A percentile compares a stretch with the other conserved stretches of the same genome.
Evolutionary conservation across 352 stramenopile species (phyloP).

Genomic region (Globisporangium lucens): DNA sequence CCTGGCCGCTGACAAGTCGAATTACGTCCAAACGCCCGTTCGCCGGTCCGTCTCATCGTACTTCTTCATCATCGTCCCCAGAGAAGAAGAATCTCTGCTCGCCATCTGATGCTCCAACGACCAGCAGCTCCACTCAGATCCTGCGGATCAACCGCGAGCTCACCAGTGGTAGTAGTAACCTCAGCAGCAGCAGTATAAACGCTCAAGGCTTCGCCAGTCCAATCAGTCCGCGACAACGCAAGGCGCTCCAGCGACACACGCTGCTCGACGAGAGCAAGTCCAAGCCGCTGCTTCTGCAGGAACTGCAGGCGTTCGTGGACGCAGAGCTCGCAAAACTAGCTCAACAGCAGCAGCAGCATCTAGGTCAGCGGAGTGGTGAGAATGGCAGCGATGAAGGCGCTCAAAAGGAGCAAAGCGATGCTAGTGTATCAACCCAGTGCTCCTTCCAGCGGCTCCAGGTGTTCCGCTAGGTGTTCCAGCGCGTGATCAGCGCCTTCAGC

Average conservation of each 20-base stretch:
- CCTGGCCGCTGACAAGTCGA: constrained; percentile 33
- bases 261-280: constrained; percentile 29
- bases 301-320: constrained; percentile 36
- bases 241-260: constrained; percentile 23
- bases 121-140: background rate
- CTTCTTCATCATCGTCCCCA: background rate
- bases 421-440: background rate
- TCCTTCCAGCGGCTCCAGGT: constrained; percentile 49
- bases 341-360: background rate
- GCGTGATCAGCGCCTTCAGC: constrained; percentile 55
- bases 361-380: background rate
- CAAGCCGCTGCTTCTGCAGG: constrained; percentile 42
- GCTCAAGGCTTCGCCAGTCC: background rate
- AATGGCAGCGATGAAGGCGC: constrained; percentile 6
- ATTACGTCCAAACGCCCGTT: constrained; percentile 12
- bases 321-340: constrained; percentile 22
- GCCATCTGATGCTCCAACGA: background rate
- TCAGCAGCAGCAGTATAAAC: background rate
- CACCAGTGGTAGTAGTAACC: background rate
- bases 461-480: constrained; percentile 48
- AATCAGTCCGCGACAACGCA: constrained; percentile 21
- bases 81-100: background rate
- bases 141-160: constrained; percentile 1
- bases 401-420: background rate
- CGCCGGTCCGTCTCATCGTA: background rate